Evolutionary conservation across 2,329 filamentous ascomycete species (phyloP).

Genomic region (Neonectria punicea): DNA sequence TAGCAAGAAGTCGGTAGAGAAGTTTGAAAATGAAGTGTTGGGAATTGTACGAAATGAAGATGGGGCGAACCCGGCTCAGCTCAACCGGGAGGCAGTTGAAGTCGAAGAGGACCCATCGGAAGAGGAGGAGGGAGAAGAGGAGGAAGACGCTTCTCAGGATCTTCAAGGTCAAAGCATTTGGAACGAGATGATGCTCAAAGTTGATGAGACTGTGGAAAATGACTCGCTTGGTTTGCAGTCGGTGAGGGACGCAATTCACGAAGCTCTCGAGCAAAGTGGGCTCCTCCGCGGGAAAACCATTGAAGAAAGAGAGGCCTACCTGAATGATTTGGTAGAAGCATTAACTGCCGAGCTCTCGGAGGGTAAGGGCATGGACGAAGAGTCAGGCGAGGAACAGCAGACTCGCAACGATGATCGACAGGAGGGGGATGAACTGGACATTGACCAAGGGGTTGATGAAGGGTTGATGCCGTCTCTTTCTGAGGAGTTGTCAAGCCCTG

Average conservation of each 20-base stretch:
- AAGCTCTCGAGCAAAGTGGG: slow-evolving; percentile 65
- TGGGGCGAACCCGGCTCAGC: slow-evolving; percentile 34
- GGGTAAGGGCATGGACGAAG: slow-evolving; percentile 36
- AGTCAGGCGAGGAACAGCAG: slow-evolving; percentile 20
- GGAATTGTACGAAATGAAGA: slow-evolving; percentile 55
- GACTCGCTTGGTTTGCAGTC: slow-evolving; percentile 63
- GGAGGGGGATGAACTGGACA: slow-evolving; percentile 15
- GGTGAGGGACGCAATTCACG: slow-evolving; percentile 64
- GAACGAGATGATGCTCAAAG: slow-evolving; percentile 64
- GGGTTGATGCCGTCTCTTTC: background rate
- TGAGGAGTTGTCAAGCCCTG: background rate
- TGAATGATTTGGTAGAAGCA: slow-evolving; percentile 62
- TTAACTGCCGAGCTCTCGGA: slow-evolving; percentile 51
- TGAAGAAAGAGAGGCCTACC: slow-evolving; percentile 58
- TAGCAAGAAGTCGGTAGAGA: slow-evolving; percentile 71
- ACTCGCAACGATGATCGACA: background rate
- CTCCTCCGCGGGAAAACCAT: slow-evolving; percentile 58
- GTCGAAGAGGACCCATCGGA: slow-evolving; percentile 30
- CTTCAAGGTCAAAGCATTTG: slow-evolving; percentile 55
- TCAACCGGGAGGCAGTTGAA: slow-evolving; percentile 16
- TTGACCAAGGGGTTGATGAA: background rate
- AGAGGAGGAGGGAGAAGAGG: slow-evolving; percentile 31
- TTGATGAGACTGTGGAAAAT: slow-evolving; percentile 67
- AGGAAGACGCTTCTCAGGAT: slow-evolving; percentile 34
- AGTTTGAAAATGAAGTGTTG: slow-evolving; percentile 73